phyloP scores from a whole-genome alignment of 768 basidiomycete genomes.

The Tylopilus balloui region DNA sequence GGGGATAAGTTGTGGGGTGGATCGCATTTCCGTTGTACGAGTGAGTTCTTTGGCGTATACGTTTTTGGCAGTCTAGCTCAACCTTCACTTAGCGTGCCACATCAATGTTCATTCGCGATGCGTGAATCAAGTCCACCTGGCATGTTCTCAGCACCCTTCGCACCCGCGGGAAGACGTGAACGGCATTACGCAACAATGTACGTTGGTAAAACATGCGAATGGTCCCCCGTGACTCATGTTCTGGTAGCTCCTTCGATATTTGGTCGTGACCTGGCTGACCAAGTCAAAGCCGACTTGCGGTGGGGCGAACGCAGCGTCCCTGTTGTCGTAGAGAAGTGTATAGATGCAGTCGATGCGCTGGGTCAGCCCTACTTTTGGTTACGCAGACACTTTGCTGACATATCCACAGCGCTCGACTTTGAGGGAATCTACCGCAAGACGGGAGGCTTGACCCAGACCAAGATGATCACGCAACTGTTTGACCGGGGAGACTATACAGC shows the following conservation, averaged over 20 bases:
- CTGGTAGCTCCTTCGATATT: slow-evolving; percentile 82
- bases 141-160: slow-evolving; percentile 56
- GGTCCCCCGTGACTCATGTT: slow-evolving; percentile 17
- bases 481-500: slow-evolving; percentile 86
- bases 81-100: slow-evolving; percentile 57
- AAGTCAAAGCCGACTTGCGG: slow-evolving; percentile 64
- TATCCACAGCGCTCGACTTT: slow-evolving; percentile 75
- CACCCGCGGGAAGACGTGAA: slow-evolving; percentile 31
- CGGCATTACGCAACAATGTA: slow-evolving; percentile 21
- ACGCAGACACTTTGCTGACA: background rate
- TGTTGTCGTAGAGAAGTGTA: slow-evolving; percentile 91
- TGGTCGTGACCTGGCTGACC: slow-evolving; percentile 82
- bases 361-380: slow-evolving; percentile 46
- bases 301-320: slow-evolving; percentile 67
- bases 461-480: slow-evolving; percentile 90
- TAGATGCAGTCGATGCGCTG: slow-evolving; percentile 82
- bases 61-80: slow-evolving; percentile 2
- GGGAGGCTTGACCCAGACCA: slow-evolving; percentile 88
- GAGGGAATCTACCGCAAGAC: slow-evolving; percentile 99
- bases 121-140: slow-evolving; percentile 55
- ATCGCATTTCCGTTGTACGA: slow-evolving; percentile 83
- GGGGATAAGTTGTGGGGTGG: slow-evolving; percentile 99
- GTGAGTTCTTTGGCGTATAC: slow-evolving; percentile 45
- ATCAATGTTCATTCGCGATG: slow-evolving; percentile 88
- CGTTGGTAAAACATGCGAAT: slow-evolving; percentile 1